A percentile compares a stretch with the other conserved stretches of the same genome.
These are phyloP conservation scores for Skeletonema potamos DNA, from an alignment of 108 stramenopile genomes.

Conservation along the genomic window DNA sequence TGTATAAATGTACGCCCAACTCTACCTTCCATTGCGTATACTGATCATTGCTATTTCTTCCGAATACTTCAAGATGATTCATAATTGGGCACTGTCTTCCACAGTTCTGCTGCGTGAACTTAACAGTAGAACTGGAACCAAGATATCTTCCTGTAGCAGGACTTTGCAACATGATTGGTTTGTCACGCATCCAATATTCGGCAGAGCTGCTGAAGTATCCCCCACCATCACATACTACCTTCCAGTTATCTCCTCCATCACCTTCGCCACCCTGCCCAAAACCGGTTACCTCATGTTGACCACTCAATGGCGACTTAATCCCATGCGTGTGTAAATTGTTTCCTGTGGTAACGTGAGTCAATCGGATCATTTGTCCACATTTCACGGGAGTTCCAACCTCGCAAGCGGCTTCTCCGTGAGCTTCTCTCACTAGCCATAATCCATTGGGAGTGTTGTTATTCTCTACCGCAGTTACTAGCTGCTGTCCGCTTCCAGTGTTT, in stretches of 20 bases:
- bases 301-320: slow-evolving; percentile 54
- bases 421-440: slow-evolving; percentile 79
- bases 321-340: slow-evolving; percentile 80
- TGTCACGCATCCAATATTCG: slow-evolving; percentile 62
- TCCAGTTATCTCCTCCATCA: slow-evolving; percentile 83
- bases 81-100: slow-evolving; percentile 84
- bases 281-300: slow-evolving; percentile 83
- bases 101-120: slow-evolving; percentile 77
- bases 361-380: slow-evolving; percentile 62
- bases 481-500: slow-evolving; percentile 65
- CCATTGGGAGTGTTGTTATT: slow-evolving; percentile 46
- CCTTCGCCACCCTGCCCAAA: slow-evolving; percentile 77
- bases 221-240: slow-evolving; percentile 47
- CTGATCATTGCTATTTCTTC: slow-evolving; percentile 56
- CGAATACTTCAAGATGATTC: slow-evolving; percentile 81
- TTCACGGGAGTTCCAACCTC: slow-evolving; percentile 51
- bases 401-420: slow-evolving; percentile 36
- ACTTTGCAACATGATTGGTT: slow-evolving; percentile 54
- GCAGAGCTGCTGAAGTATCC: background rate
- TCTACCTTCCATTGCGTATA: slow-evolving; percentile 63
- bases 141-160: slow-evolving; percentile 61
- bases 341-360: slow-evolving; percentile 66
- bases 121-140: slow-evolving; percentile 53
- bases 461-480: slow-evolving; percentile 67
- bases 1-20: slow-evolving; percentile 67